These are phyloP conservation scores for Fusarium sp. DNA, from an alignment of 2,329 filamentous ascomycete species.

Conservation along the genomic window DNA sequence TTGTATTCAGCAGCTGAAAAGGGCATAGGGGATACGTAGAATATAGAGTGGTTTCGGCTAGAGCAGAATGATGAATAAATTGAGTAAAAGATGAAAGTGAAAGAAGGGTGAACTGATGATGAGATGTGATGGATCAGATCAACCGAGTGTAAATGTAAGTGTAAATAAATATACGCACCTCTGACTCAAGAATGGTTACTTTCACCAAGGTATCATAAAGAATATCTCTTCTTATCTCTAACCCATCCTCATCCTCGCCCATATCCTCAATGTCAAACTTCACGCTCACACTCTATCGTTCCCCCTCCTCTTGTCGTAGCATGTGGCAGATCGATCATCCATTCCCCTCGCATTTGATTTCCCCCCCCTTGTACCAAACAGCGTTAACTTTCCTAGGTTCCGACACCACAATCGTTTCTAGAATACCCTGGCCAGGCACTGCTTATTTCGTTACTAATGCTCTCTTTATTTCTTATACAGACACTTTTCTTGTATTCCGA, in stretches of 20 bases:
- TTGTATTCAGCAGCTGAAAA: not conserved
- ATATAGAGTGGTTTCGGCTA: conserved; percentile 8
- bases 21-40: not conserved
- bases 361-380: not conserved
- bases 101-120: no score
- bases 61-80: no score
- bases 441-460: not conserved
- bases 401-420: no score
- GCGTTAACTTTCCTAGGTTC: no score
- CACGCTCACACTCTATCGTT: not conserved
- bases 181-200: not conserved
- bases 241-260: not conserved
- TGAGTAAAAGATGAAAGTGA: no score
- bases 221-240: not conserved
- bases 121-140: no score
- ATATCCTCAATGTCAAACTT: no score
- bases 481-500: not conserved
- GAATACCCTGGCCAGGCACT: no score
- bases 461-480: not conserved
- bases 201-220: no score
- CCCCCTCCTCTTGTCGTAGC: not conserved
- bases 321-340: conserved; percentile 9
- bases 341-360: conserved; percentile 16
- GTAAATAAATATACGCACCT: not conserved
- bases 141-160: no score